Base-by-base conservation (phyloP, 2,329 filamentous ascomycete species). In the Ploettnerulaceae sp. region DNA sequence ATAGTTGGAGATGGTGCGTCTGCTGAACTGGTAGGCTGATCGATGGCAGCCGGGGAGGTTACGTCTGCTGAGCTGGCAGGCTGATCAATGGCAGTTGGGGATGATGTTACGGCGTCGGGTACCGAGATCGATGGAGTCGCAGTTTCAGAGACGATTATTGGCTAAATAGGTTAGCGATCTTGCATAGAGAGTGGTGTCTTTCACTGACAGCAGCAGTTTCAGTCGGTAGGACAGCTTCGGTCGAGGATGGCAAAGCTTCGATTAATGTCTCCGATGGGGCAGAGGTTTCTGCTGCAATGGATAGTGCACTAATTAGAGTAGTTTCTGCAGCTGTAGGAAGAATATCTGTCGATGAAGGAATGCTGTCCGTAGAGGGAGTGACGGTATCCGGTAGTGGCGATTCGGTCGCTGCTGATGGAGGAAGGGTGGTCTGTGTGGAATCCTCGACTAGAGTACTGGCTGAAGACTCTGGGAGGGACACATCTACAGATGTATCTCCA, bases 91-190 rank as follows among this genome's bases (percentile, higher is more conserved):
- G n/a, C 28, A 25, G 20, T 15, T 7, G 39, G 28, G 34, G 29
- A n/a, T 4, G 28, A 29, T 33, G 28, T 42, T 29, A 42, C 39
- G 28, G 21, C 20, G 15, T 34, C 29, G 22, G 29, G 20, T 12
- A 25, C 39, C n/a, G 39, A 33, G 17, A 42, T 34, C 7, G 39
- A 42, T n/a, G 39, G 28, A 26, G 28, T 42, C 8, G 21, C 28
- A 9, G 20, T 25, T 34, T 42, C 39, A 42, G 21, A 34, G 14
- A 42, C 14, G 8, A 26, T 7, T 17, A 21, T 32, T 17, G 39
- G 20, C 39, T 42, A 25, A 25, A 17, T 7, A 15, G 11, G 28
- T 42, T 20, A 33, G 39, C 7, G 9, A 34, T 24, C 4, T 20
- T 12, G 32, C 7, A 34, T 14, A 34, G 4, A 18, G 22, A 9